phyloP scores from a whole-genome alignment of 257 asterid species.

The Nicotiana paniculata region DNA sequence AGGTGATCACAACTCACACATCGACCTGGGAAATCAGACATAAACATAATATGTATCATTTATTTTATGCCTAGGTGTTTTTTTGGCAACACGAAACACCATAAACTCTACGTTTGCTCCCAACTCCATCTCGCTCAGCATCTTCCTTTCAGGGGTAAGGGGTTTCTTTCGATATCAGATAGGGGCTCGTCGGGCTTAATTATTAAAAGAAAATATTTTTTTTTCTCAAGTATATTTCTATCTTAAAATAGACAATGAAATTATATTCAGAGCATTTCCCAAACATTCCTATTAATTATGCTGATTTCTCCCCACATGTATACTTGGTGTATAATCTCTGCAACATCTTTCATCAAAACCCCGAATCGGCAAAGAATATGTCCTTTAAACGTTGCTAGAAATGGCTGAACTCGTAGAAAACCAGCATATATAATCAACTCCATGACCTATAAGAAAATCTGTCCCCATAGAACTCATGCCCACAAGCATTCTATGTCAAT shows the following conservation, averaged over 20 bases:
- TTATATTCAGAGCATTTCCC: background rate
- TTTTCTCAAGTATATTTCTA: background rate
- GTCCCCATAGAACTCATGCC: background rate
- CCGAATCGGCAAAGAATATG: background rate
- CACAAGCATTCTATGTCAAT: background rate
- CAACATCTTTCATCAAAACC: background rate
- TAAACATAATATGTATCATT: background rate
- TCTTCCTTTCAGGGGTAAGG: background rate
- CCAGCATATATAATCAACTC: background rate
- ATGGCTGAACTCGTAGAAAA: background rate
- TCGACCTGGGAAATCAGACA: background rate
- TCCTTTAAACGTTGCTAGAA: background rate
- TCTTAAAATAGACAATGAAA: background rate
- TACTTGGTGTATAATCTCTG: background rate
- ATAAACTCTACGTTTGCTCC: slow-evolving; percentile 3
- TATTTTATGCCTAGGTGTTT: background rate
- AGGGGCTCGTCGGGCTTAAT: background rate
- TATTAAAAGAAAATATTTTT: background rate
- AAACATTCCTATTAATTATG: background rate
- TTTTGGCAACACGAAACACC: slow-evolving; percentile 1
- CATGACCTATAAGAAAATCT: background rate
- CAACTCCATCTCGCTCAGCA: slow-evolving; percentile 10
- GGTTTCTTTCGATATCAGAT: background rate
- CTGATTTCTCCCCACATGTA: background rate
- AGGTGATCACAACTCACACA: background rate